Evolutionary conservation across 2,329 filamentous ascomycete genomes (phyloP).

Genomic region (Diplodia seriata): DNA sequence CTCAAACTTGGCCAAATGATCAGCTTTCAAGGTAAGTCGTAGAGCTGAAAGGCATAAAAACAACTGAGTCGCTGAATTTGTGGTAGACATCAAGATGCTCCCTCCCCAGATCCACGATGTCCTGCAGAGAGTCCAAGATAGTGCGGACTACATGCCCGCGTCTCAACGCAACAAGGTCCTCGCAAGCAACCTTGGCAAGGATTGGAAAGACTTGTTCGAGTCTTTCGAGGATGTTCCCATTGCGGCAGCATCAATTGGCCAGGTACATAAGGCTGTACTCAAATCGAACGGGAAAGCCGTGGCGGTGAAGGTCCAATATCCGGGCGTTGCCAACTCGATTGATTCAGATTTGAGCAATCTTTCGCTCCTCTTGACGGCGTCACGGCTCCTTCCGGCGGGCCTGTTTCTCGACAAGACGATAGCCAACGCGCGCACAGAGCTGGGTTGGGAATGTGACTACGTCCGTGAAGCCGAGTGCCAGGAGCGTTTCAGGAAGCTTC

Average conservation of each 20-base stretch:
- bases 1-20: constrained; percentile 97
- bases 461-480: constrained; percentile 84
- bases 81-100: constrained; percentile 88
- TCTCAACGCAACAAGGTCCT: constrained; percentile 91
- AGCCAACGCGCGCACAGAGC: constrained; percentile 87
- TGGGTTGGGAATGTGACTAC: constrained; percentile 98
- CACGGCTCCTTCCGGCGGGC: constrained; percentile 85
- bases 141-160: constrained; percentile 96
- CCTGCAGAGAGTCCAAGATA: constrained; percentile 91
- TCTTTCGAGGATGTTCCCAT: constrained; percentile 91
- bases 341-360: constrained; percentile 96
- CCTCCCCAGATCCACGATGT: constrained; percentile 87
- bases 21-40: constrained; percentile 76
- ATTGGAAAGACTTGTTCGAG: constrained; percentile 84
- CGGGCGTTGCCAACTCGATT: constrained; percentile 93
- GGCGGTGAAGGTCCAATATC: constrained; percentile 97
- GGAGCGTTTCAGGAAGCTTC: constrained; percentile 75
- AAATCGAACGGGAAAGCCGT: constrained; percentile 77
- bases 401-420: constrained; percentile 97
- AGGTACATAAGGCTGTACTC: constrained; percentile 87
- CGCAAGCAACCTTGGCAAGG: constrained; percentile 73
- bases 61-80: constrained; percentile 22
- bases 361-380: constrained; percentile 86
- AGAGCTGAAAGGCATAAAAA: neutral
- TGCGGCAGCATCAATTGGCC: constrained; percentile 94